Conservation (phyloP, 2,329 filamentous ascomycete species). For the Pseudocercospora fijiensis region DNA sequence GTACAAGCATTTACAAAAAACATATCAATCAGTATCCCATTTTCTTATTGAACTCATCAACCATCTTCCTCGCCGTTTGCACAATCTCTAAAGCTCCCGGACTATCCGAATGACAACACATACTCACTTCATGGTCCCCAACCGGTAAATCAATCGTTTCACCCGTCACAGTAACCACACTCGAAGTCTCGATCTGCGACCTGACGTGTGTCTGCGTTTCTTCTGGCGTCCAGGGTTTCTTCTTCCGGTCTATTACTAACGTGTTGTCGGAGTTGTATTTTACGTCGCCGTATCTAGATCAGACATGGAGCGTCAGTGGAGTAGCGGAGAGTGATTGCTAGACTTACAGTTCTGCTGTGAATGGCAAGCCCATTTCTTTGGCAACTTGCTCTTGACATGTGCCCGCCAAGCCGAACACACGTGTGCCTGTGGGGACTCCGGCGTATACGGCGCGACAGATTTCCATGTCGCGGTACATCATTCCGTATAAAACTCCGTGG, state of each 20-base stretch:
- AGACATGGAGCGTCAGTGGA: too few species aligned
- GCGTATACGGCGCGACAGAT: constrained; percentile 54
- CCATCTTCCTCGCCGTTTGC: constrained; percentile 43
- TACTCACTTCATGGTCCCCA: constrained; percentile 44
- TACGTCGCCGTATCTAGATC: constrained; percentile 52
- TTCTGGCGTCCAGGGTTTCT: constrained; percentile 52
- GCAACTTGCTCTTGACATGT: constrained; percentile 57
- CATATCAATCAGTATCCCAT: constrained; percentile 21
- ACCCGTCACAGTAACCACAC: constrained; percentile 45
- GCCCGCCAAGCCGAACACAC: constrained; percentile 56
- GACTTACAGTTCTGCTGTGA: constrained; percentile 50
- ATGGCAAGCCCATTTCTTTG: constrained; percentile 53
- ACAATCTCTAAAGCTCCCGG: constrained; percentile 48
- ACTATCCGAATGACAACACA: constrained; percentile 49
- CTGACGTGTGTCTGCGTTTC: constrained; percentile 45
- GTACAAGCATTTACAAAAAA: too few species aligned
- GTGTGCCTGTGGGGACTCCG: constrained; percentile 52
- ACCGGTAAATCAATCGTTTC: constrained; percentile 45
- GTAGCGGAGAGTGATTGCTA: too few species aligned
- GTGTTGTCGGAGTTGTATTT: constrained; percentile 54
- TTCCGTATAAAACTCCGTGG: constrained; percentile 59
- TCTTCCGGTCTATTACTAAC: constrained; percentile 59
- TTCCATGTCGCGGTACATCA: constrained; percentile 53
- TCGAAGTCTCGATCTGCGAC: constrained; percentile 43
- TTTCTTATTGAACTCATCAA: constrained; percentile 38